phyloP scores from a whole-genome alignment of 176 grass and related monocot genomes.

The Oryza nivara region DNA sequence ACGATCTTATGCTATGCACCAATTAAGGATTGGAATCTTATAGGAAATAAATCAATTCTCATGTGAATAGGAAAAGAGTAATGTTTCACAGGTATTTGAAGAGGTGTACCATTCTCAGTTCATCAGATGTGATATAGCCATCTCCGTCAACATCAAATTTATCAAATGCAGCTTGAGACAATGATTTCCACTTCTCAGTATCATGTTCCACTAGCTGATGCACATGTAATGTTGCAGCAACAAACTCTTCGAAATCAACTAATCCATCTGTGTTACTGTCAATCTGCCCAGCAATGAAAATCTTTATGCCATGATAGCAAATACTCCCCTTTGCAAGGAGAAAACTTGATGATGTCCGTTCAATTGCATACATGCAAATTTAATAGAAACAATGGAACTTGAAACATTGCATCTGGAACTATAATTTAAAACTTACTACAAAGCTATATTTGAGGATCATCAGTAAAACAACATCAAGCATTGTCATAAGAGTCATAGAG shows the following conservation, averaged over 20 bases:
- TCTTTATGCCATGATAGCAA: background rate
- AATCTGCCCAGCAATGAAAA: slow-evolving; percentile 58
- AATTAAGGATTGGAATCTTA: background rate
- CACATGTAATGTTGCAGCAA: slow-evolving; percentile 91
- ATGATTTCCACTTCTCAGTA: slow-evolving; percentile 72
- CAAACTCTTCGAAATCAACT: slow-evolving; percentile 94
- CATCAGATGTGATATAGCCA: slow-evolving; percentile 94
- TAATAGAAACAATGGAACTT: background rate
- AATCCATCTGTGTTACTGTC: slow-evolving; percentile 95
- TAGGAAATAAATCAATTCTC: background rate
- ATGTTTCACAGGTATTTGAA: background rate
- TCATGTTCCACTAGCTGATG: slow-evolving; percentile 89
- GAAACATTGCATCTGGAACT: background rate
- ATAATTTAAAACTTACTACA: background rate
- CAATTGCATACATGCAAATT: background rate
- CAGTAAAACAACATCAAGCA: background rate
- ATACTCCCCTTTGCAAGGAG: background rate
- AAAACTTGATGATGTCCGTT: background rate
- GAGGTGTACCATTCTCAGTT: slow-evolving; percentile 77
- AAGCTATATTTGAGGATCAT: background rate
- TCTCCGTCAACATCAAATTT: slow-evolving; percentile 90
- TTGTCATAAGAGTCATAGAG: background rate
- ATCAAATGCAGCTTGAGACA: slow-evolving; percentile 87
- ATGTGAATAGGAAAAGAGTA: background rate
- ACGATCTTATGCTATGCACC: background rate